Evolutionary conservation across 306 rosid genomes (phyloP), one percentile per base, ranked within the genome.

Genomic region (Trifolium pratense): DNA sequence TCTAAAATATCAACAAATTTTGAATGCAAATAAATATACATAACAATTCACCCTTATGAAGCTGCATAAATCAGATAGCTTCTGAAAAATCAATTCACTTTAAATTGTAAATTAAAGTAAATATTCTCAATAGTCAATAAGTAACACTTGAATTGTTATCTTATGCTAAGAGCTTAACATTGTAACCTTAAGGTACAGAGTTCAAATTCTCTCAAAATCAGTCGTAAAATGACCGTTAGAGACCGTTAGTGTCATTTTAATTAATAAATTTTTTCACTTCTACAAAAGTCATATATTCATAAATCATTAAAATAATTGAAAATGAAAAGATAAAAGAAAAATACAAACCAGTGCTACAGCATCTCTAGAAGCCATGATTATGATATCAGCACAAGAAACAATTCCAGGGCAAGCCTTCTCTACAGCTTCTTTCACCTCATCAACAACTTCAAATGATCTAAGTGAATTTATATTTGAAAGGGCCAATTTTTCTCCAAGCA

Each of bases 361-460:
- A 73, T 94, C 98, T 85, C 97, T 84, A 0, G 97, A 43, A 0
- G 97, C 97, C 87, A 94, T 87, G 73, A 94, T 94, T 43, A 91
- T 67, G 80, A 91, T 84, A 73, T 94, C 97, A 0, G 98, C 96
- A 46, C 98, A 94, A 15, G 98, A 94, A 77, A 94, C 97, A 67
- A 88, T 84, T 13, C 88, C 92, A 2, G 92, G 92, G 62, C 92
- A 94, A 6, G 26, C 81, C 8, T 76, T 73, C 76, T 94, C 96
- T 3, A 89, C 21, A 6, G 92, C 90, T 48, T 81, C 88, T 71
- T 94, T 94, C 11, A 78, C 78, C 72, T 88, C 86, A 75, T 94
- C 97, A 21, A 94, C 58, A 48, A 94, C 92, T 74, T 91, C 92
- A 60, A 65, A 94, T 40, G 97, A 91, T 74, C 97, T 79, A 6